A percentile compares a stretch with the other conserved stretches of the same genome.
phyloP scores from a whole-genome alignment of 257 asterid species.

The Ilex aquifolium region DNA sequence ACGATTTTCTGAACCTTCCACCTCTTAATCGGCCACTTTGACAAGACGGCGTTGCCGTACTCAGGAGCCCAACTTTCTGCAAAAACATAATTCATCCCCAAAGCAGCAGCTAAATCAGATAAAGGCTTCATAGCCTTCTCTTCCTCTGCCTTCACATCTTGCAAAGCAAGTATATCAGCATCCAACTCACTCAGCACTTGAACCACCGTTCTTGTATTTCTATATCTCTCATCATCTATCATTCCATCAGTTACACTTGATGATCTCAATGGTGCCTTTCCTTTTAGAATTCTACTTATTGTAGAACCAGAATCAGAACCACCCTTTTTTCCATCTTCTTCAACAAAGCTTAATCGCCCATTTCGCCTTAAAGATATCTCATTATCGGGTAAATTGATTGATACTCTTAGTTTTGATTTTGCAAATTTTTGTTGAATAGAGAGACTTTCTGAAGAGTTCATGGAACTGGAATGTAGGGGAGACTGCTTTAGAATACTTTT shows the following conservation, averaged over 20 bases:
- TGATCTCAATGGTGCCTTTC: conserved; percentile 50
- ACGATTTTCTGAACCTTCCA: conserved; percentile 79
- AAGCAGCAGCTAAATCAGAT: conserved; percentile 77
- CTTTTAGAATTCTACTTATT: conserved; percentile 27
- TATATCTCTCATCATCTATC: conserved; percentile 1
- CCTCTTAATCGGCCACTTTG: conserved; percentile 81
- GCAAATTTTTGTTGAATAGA: conserved; percentile 46
- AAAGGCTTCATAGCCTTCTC: conserved; percentile 85
- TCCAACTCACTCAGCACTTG: conserved; percentile 76
- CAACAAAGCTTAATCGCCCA: conserved; percentile 41
- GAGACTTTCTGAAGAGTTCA: conserved; percentile 13
- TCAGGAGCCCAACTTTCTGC: conserved; percentile 99
- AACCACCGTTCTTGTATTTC: conserved; percentile 39
- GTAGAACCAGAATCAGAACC: neutral
- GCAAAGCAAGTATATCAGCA: conserved; percentile 81
- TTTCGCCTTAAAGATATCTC: conserved; percentile 75
- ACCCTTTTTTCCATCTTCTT: conserved; percentile 13
- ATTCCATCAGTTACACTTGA: neutral
- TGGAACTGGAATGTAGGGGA: conserved; percentile 45
- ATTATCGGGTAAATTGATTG: conserved; percentile 86
- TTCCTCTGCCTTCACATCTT: conserved; percentile 94
- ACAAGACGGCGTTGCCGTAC: conserved; percentile 82
- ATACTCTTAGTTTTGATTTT: conserved; percentile 71
- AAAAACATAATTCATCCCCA: conserved; percentile 88
- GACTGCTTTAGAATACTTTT: conserved; percentile 78